Percentiles rank a stretch among this genome's conserved stretches.
Conservation (phyloP, 225 moss, liverwort and hornwort genomes). For the Ulota crispa region DNA sequence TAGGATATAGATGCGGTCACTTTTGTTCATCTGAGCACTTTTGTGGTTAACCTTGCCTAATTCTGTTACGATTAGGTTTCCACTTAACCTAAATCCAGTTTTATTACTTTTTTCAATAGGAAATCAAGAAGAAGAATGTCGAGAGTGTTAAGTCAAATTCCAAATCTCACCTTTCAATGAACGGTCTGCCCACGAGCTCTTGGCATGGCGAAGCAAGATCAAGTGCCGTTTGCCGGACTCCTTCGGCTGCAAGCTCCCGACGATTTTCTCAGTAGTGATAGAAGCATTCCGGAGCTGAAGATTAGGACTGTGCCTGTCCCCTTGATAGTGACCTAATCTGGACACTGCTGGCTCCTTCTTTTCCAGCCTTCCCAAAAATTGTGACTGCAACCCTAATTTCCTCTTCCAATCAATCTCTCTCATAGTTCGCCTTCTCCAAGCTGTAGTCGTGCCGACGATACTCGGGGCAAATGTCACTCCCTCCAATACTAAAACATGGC, state of each 20-base stretch:
- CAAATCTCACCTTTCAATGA: slow-evolving; percentile 50
- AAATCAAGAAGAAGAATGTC: not conserved
- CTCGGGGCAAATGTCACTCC: slow-evolving; percentile 24
- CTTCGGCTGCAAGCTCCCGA: slow-evolving; percentile 33
- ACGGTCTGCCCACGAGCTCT: slow-evolving; percentile 71
- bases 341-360: not conserved
- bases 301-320: not conserved
- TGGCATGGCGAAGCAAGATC: slow-evolving; percentile 71
- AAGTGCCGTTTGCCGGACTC: slow-evolving; percentile 47
- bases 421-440: slow-evolving; percentile 27
- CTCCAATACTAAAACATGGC: slow-evolving; percentile 44
- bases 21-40: not conserved
- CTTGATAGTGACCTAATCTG: slow-evolving; percentile 1
- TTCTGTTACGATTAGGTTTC: not conserved
- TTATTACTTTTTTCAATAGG: not conserved
- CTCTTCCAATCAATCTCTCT: slow-evolving; percentile 27
- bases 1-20: not conserved
- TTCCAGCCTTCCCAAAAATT: slow-evolving; percentile 41
- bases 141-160: not conserved
- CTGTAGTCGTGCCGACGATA: not conserved
- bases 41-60: not conserved
- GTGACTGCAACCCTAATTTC: slow-evolving; percentile 37
- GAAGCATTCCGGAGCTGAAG: slow-evolving; percentile 44
- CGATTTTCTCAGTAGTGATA: slow-evolving; percentile 43
- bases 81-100: slow-evolving; percentile 7